Evolutionary conservation across 768 basidiomycete genomes (phyloP), one percentile per base, ranked within the genome.

Genomic region (Tulasnella sp.): DNA sequence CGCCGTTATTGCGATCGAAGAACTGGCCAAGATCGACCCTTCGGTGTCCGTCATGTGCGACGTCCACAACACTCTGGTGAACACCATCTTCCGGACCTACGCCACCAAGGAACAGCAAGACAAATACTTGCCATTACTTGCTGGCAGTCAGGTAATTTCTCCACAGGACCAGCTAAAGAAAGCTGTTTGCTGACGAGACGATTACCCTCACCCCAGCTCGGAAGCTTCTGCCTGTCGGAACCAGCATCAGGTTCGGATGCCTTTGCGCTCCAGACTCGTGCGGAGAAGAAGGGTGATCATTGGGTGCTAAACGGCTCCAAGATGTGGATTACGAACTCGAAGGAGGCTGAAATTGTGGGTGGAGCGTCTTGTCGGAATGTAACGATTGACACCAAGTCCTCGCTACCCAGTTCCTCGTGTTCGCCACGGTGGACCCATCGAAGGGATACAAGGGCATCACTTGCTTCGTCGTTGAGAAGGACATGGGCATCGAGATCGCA

Each of bases 361-460:
- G n/a, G 20, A 16, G 85, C 85, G 83, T 81, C 40, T 22, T 37
- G 11, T 41, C 46, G 3, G 50, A 18, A 22, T 31, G 22, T 14
- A 14, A 42, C 78, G 41, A 80, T 34, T 42, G 50, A 24, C 22
- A 46, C 48, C 22, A 18, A 34, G n/a, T n/a, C n/a, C 8, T 42
- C 40, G 16, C 28, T 14, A 9, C 22, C 6, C 28, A 80, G 79
- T 94, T 94, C 88, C 92, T 97, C 83, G 94, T 99, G 75, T 99
- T 99, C 82, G 98, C 98, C 76, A 99, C 95, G 82, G 95, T 96
- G 80, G 81, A 90, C 85, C n/a, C 46, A 34, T 69, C 79, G 12
- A 96, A 96, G 85, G 97, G 98, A 0, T 99, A 99, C 90, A 99
- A 99, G 86, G 98, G 98, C 31, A 99, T 99, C 86, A 97, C 98